Percentiles rank a stretch among this genome's conserved stretches.
Evolutionary conservation across 192 early-diverging fungal species (phyloP).

Genomic region (Coemansia brasiliensis): DNA sequence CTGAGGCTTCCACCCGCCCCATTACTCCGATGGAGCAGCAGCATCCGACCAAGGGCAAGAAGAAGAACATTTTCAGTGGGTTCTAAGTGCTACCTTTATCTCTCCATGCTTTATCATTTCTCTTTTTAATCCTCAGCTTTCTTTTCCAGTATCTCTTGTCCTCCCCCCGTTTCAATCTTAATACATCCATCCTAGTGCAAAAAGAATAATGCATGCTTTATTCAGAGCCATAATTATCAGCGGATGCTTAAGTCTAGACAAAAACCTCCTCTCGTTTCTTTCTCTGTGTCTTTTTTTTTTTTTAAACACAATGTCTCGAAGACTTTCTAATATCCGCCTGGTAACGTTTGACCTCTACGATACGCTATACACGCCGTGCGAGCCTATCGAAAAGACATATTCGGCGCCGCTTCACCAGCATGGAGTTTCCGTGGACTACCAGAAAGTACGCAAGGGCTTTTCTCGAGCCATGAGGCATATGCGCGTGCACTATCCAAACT

Average conservation of each 20-base stretch:
- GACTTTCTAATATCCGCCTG: slow-evolving; percentile 44
- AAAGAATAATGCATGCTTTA: too few relatives aligned
- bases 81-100: slow-evolving; percentile 30
- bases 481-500: slow-evolving; percentile 52
- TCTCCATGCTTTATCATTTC: slow-evolving; percentile 5
- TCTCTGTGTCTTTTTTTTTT: neutral
- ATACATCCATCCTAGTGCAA: too few relatives aligned
- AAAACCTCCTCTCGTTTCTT: slow-evolving; percentile 11
- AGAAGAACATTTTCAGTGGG: slow-evolving; percentile 57
- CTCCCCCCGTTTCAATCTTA: too few relatives aligned
- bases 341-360: slow-evolving; percentile 68
- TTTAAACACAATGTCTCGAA: slow-evolving; percentile 9
- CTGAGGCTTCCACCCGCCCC: slow-evolving; percentile 60
- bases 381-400: slow-evolving; percentile 29
- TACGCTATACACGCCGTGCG: slow-evolving; percentile 60
- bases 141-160: slow-evolving; percentile 4
- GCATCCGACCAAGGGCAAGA: slow-evolving; percentile 54
- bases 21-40: slow-evolving; percentile 55
- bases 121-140: slow-evolving; percentile 1
- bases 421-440: slow-evolving; percentile 43
- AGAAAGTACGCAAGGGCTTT: slow-evolving; percentile 36
- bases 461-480: slow-evolving; percentile 43
- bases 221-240: too few relatives aligned
- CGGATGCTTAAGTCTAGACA: too few relatives aligned
- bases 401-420: slow-evolving; percentile 33